Percentiles rank a stretch among this genome's conserved stretches.
These are phyloP conservation scores for Ophiobolus disseminans DNA, from an alignment of 2,329 filamentous ascomycete species.

Conservation along the genomic window DNA sequence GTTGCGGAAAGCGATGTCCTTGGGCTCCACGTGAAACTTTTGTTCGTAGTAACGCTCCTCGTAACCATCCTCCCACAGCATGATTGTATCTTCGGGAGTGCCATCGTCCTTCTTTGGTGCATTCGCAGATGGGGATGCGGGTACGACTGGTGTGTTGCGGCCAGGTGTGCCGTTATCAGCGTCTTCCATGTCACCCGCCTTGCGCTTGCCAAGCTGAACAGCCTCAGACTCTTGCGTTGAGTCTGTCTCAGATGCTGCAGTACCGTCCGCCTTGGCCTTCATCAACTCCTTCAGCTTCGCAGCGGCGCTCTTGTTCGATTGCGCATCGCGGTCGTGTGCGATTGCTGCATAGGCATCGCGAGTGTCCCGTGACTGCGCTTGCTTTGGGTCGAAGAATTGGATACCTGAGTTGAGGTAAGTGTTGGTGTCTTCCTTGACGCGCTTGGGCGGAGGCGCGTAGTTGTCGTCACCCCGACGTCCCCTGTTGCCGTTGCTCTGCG, in stretches of 20 bases:
- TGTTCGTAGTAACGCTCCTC: slow-evolving; percentile 95
- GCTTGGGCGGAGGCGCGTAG: slow-evolving; percentile 38
- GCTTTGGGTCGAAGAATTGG: slow-evolving; percentile 46
- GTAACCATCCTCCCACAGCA: slow-evolving; percentile 95
- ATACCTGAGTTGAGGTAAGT: slow-evolving; percentile 46
- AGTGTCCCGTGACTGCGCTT: slow-evolving; percentile 47
- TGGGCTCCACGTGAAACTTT: slow-evolving; percentile 85
- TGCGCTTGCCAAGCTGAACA: slow-evolving; percentile 74
- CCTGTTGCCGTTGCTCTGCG: slow-evolving; percentile 46
- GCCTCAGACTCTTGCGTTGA: slow-evolving; percentile 29
- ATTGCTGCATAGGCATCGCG: slow-evolving; percentile 80
- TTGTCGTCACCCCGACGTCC: slow-evolving; percentile 42
- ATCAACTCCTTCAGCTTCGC: slow-evolving; percentile 79
- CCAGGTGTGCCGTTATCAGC: slow-evolving; percentile 66
- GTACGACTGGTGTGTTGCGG: slow-evolving; percentile 62
- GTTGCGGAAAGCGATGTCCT: slow-evolving; percentile 84
- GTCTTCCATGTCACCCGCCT: slow-evolving; percentile 73
- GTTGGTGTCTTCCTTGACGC: slow-evolving; percentile 44
- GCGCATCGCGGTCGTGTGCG: slow-evolving; percentile 75
- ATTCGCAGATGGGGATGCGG: slow-evolving; percentile 56
- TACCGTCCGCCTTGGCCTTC: slow-evolving; percentile 56
- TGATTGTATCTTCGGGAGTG: slow-evolving; percentile 78
- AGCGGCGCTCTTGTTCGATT: slow-evolving; percentile 93
- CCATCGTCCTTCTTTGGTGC: slow-evolving; percentile 58
- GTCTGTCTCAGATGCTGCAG: slow-evolving; percentile 35